Evolutionary conservation across 164 flowering plant genomes (phyloP).

Genomic region (Macadamia integrifolia): DNA sequence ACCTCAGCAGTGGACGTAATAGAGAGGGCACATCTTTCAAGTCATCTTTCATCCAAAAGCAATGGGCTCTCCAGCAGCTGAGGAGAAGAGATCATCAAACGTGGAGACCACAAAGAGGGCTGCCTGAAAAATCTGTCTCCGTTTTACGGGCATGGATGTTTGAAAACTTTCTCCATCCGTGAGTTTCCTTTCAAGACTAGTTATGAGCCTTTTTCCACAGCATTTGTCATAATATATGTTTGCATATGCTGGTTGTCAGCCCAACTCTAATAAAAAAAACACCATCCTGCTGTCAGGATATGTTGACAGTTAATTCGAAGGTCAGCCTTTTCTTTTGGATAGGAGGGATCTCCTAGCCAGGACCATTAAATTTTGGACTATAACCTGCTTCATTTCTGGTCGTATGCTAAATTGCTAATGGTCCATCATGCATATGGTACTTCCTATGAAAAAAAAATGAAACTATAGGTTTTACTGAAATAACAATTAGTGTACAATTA

Average conservation of each 20-base stretch:
- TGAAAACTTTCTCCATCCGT: slow-evolving; percentile 97
- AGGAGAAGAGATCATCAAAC: slow-evolving; percentile 63
- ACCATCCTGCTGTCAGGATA: neutral
- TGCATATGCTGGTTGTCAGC: no score
- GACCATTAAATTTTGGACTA: no score
- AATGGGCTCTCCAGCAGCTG: slow-evolving; percentile 83
- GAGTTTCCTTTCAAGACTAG: slow-evolving; percentile 19
- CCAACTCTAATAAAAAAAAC: neutral
- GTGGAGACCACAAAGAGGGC: slow-evolving; percentile 95
- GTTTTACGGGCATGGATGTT: slow-evolving; percentile 95
- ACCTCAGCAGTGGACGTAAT: slow-evolving; percentile 13
- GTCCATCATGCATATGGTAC: no score
- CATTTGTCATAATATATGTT: neutral
- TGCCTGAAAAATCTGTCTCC: slow-evolving; percentile 92
- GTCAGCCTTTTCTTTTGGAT: no score
- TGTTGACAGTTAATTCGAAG: no score
- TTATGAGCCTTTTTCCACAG: neutral
- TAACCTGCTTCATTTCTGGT: no score
- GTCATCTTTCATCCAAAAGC: slow-evolving; percentile 61
- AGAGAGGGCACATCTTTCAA: slow-evolving; percentile 45
- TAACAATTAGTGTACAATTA: no score
- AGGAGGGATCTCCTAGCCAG: no score
- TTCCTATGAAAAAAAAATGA: no score
- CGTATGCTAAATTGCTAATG: no score
- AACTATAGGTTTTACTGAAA: no score